Evolutionary conservation across 2,329 filamentous ascomycete genomes (phyloP), one percentile per base, ranked within the genome.

Genomic region (Fusarium dlaminii): DNA sequence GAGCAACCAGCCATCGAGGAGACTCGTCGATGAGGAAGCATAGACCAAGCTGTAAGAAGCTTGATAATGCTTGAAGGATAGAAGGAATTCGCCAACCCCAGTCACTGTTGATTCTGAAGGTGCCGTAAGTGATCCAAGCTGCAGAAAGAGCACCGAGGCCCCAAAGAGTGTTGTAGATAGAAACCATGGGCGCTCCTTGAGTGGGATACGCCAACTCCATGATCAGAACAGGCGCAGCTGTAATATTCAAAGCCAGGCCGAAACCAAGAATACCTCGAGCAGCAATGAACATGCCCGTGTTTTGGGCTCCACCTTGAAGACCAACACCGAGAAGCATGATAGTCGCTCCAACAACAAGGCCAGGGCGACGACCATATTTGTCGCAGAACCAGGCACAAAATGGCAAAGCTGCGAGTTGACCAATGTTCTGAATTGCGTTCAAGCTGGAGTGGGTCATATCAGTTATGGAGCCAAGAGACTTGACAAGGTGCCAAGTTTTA

Each of bases 151-250:
- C 65, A 6, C 65, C 65, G 8, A 68, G 14, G 4, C 63, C 63
- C 65, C 63, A 68, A 15, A 68, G 63, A 7, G 63, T 68, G 20
- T 68, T 68, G 54, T 68, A 68, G 22, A 68, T 68, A 1, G 65
- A 68, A 8, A 68, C 65, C 65, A 68, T 68, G 4, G 65, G 65
- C 9, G 63, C 65, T 30, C 65, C 27, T 1, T 68, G 65, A 34
- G 65, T 68, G 22, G 65, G 65, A 9, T 68, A 68, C 3, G 65
- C 65, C 15, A 68, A 14, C 17, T 68, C 65, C 63, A 68, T 68
- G 12, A 68, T 68, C 3, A 68, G 14, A 6, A 68, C 63, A 11
- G 65, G 65, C 0, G 65, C 65, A 5, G 65, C 65, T 24, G 65
- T 68, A 10, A 68, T 68, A 22, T 68, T 68, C 29, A 68, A 4